Conservation (phyloP, 129 eudicot genomes). For the Saussurea involucrata region DNA sequence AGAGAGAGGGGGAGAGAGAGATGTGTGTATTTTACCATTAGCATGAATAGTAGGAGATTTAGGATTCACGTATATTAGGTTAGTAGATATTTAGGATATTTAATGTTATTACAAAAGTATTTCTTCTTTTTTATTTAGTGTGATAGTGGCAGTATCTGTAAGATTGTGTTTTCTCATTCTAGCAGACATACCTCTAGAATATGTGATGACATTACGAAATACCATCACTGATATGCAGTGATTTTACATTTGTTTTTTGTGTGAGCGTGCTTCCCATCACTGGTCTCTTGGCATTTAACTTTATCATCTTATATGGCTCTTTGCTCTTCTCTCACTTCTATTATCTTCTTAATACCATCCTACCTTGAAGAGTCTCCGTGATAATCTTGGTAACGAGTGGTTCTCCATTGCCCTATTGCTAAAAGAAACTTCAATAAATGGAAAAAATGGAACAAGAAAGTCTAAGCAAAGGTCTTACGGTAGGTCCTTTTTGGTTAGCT, state of each 20-base stretch:
- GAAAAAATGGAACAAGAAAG: background rate
- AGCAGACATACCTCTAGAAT: too few species aligned
- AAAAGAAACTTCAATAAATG: background rate
- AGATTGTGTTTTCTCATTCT: background rate
- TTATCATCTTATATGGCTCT: background rate
- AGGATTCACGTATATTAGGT: background rate
- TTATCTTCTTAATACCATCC: background rate
- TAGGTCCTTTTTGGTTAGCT: background rate
- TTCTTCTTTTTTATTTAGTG: background rate
- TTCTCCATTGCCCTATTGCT: background rate
- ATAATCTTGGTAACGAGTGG: background rate
- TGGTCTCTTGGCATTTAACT: background rate
- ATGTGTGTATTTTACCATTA: background rate
- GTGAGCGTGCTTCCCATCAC: background rate
- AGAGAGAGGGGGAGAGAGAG: background rate
- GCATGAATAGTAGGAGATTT: constrained; percentile 6
- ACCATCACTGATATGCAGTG: background rate
- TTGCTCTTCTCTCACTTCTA: background rate
- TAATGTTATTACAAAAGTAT: background rate
- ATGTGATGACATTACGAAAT: background rate
- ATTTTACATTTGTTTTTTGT: background rate
- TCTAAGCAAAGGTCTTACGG: background rate
- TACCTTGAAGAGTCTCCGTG: background rate
- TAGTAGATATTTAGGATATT: background rate
- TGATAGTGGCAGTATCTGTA: background rate